phyloP scores from a whole-genome alignment of 176 grass and related monocot genomes.

The Paspalum notatum region DNA sequence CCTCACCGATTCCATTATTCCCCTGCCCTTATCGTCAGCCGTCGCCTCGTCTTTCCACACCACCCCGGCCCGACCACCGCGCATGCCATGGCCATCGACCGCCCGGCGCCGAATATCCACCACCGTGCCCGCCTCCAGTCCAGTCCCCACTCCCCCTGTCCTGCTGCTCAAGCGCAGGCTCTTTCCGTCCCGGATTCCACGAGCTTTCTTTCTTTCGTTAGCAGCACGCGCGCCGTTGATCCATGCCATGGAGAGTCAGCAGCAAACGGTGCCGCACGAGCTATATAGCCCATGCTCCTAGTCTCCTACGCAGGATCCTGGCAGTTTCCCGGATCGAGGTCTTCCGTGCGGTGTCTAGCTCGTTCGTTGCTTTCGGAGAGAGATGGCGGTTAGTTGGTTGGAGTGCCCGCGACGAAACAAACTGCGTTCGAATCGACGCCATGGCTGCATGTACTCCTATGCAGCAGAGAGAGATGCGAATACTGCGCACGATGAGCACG shows the following conservation, averaged over 20 bases:
- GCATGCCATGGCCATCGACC: neutral
- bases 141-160: neutral
- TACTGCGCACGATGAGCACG: too few relatives aligned
- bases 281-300: neutral
- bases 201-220: too few relatives aligned
- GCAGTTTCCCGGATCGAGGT: neutral
- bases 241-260: constrained; percentile 5
- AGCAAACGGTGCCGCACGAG: constrained; percentile 22
- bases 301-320: neutral
- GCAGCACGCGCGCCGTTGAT: too few relatives aligned
- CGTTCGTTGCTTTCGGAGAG: neutral
- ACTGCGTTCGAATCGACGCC: too few relatives aligned
- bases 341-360: neutral
- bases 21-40: constrained; percentile 33
- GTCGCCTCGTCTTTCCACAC: constrained; percentile 25
- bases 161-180: neutral
- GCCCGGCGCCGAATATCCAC: constrained; percentile 29
- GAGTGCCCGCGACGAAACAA: constrained; percentile 48
- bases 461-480: too few relatives aligned
- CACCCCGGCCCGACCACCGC: neutral
- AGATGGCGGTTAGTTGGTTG: neutral
- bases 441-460: too few relatives aligned
- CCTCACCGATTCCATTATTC: constrained; percentile 53
- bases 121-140: neutral
- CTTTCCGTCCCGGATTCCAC: constrained; percentile 35